Percentiles rank a stretch among this genome's conserved stretches.
These are phyloP conservation scores for Funneliformis mosseae DNA, from an alignment of 192 early-diverging fungal genomes.

Conservation along the genomic window DNA sequence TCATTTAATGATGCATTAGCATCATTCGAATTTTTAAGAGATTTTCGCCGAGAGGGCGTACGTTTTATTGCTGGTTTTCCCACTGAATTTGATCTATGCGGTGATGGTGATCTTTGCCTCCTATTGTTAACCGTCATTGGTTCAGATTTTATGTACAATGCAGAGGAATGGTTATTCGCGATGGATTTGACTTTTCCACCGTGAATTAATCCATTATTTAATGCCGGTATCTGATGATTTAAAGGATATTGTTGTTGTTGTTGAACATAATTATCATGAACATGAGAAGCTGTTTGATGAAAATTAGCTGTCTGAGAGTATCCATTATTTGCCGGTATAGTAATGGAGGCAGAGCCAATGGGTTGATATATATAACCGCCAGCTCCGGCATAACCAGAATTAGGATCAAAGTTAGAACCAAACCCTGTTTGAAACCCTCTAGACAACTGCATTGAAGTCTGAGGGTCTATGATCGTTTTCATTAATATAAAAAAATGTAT, in stretches of 20 bases:
- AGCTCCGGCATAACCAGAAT: background rate
- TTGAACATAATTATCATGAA: slow-evolving; percentile 3
- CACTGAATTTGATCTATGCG: slow-evolving; percentile 4
- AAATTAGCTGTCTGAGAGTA: background rate
- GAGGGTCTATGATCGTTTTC: background rate
- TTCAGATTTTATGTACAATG: slow-evolving; percentile 13
- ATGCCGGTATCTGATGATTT: background rate
- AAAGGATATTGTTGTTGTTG: background rate
- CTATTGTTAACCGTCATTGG: background rate
- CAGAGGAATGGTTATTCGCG: background rate
- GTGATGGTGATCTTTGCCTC: slow-evolving; percentile 17
- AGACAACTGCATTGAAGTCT: background rate
- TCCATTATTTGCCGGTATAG: slow-evolving; percentile 4
- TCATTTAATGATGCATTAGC: background rate
- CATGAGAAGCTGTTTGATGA: background rate
- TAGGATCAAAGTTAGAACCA: slow-evolving; percentile 9
- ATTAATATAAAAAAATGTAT: background rate
- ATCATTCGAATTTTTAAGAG: slow-evolving; percentile 20
- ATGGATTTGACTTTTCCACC: background rate
- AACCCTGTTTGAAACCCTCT: slow-evolving; percentile 20
- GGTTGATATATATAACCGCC: slow-evolving; percentile 22
- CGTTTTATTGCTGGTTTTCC: slow-evolving; percentile 13
- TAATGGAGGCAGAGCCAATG: slow-evolving; percentile 1
- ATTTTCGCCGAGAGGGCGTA: slow-evolving; percentile 14
- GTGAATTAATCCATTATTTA: slow-evolving; percentile 7